Percentiles rank a stretch among this genome's conserved stretches.
Evolutionary conservation across 2,329 filamentous ascomycete genomes (phyloP).

Genomic region (Trichoderma gracile): DNA sequence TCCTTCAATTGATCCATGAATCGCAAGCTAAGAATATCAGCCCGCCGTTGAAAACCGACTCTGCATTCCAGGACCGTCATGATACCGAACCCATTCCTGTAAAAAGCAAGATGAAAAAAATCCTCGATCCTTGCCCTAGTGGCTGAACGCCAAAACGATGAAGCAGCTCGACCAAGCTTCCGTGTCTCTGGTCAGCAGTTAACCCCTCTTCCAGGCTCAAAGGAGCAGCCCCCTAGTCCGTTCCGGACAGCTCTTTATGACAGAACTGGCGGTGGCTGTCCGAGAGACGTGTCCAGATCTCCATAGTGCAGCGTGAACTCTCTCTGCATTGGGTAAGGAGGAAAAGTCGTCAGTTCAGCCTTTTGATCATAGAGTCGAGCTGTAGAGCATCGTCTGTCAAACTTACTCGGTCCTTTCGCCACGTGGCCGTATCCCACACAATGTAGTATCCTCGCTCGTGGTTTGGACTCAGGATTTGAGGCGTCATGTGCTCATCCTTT

Average conservation of each 20-base stretch:
- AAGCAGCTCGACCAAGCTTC: slow-evolving; percentile 26
- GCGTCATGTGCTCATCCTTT: slow-evolving; percentile 66
- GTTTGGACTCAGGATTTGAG: slow-evolving; percentile 57
- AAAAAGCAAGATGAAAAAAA: slow-evolving; percentile 33
- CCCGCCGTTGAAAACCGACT: slow-evolving; percentile 32
- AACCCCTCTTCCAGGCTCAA: slow-evolving; percentile 25
- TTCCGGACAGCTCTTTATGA: slow-evolving; percentile 29
- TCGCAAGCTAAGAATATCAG: slow-evolving; percentile 24
- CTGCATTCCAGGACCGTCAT: slow-evolving; percentile 36
- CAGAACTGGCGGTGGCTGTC: slow-evolving; percentile 37
- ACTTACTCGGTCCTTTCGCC: slow-evolving; percentile 64
- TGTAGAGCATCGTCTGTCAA: background rate
- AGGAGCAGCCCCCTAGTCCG: slow-evolving; percentile 9
- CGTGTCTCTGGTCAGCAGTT: slow-evolving; percentile 27
- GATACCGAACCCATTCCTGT: slow-evolving; percentile 36
- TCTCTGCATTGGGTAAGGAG: slow-evolving; percentile 43
- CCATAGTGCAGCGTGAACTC: slow-evolving; percentile 63
- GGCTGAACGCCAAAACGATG: slow-evolving; percentile 37
- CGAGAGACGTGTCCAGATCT: slow-evolving; percentile 57
- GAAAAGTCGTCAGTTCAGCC: background rate
- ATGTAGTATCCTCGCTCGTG: slow-evolving; percentile 68
- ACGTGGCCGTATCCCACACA: slow-evolving; percentile 63
- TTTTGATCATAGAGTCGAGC: too few relatives aligned
- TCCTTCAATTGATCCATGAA: slow-evolving; percentile 17
- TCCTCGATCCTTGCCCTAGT: slow-evolving; percentile 34